Percentiles rank a stretch among this genome's conserved stretches.
Evolutionary conservation across 2,329 filamentous ascomycete genomes (phyloP).

Genomic region (Diaporthe batatas): DNA sequence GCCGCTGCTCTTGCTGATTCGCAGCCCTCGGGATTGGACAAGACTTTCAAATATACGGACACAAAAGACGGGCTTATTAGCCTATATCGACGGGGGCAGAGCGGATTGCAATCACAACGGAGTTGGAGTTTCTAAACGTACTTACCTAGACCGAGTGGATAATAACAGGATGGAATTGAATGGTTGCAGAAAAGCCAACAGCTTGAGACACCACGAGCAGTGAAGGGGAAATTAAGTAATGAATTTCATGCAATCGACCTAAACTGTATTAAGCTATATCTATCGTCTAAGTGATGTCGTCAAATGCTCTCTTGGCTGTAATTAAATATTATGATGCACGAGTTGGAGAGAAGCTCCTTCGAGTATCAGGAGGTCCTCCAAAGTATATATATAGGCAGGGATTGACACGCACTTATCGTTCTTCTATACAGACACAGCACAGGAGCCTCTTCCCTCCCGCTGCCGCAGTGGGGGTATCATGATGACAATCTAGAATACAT

Average conservation of each 20-base stretch:
- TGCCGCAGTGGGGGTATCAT: constrained; percentile 34
- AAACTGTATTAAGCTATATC: neutral
- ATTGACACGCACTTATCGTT: constrained; percentile 8
- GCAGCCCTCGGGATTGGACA: neutral
- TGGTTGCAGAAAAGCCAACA: too few relatives aligned
- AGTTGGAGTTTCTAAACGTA: too few relatives aligned
- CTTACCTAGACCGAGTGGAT: too few relatives aligned
- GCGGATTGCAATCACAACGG: neutral
- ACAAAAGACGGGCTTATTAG: too few relatives aligned
- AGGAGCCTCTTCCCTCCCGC: constrained; percentile 32
- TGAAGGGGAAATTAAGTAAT: too few relatives aligned
- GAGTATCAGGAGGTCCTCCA: neutral
- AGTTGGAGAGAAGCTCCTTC: neutral
- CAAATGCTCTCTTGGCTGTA: neutral
- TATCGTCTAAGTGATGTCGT: too few relatives aligned
- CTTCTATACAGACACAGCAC: constrained; percentile 27
- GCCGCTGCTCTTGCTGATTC: neutral
- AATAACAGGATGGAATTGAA: too few relatives aligned
- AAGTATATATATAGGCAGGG: neutral
- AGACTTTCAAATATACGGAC: neutral
- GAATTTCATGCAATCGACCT: neutral
- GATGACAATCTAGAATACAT: constrained; percentile 32
- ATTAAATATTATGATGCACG: neutral
- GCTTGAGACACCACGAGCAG: too few relatives aligned
- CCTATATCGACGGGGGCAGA: too few relatives aligned